Base-by-base conservation (phyloP, 1,139 yeast species). In the Yarrowia galli region DNA sequence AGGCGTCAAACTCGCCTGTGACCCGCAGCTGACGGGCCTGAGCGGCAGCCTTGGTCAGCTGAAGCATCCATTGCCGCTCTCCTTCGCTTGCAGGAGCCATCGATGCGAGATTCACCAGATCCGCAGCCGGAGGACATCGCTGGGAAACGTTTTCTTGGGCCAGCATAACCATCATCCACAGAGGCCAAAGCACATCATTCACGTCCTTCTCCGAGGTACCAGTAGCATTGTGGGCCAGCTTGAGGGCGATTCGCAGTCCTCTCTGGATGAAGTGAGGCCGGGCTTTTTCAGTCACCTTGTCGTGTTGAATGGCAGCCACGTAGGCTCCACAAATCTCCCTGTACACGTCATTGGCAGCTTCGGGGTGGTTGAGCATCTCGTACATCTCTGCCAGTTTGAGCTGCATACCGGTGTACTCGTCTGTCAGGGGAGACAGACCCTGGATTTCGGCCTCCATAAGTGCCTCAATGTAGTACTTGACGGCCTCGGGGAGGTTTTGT, bases 321-420 rank as follows among this genome's bases (percentile, higher is more conserved):
- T 88, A 90, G 42, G 86, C 79, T 1, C 87, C 83, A 15, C 89
- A 86, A 69, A 91, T 81, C 74, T 90, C 96, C 69, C 87, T 81
- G 76, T 90, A 90, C 40, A 89, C 76, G 72, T 83, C 82, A 42
- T 85, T 81, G 0, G 96, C 96, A 69, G 89, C 91, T 22, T 84
- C 84, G 51, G 77, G 71, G 86, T 85, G 82, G 42, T 81, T 82
- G 71, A 90, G 78, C 65, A 88, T 80, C 74, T 90, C 96, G 75
- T 87, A 91, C 92, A 92, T 89, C 75, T 92, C 97, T 3, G 90
- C 97, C 53, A 91, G 81, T 74, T 92, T 92, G 75, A 93, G 81
- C 74, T 92, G 96, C 69, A 93, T 85, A 0, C 98, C 97, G 0
- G 98, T 92, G 74, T 87, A 89, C 73, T 88, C 90, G 72, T 89